Conservation (phyloP, 371 early-diverging fungal species). For the Lichtheimia hyalospora region DNA sequence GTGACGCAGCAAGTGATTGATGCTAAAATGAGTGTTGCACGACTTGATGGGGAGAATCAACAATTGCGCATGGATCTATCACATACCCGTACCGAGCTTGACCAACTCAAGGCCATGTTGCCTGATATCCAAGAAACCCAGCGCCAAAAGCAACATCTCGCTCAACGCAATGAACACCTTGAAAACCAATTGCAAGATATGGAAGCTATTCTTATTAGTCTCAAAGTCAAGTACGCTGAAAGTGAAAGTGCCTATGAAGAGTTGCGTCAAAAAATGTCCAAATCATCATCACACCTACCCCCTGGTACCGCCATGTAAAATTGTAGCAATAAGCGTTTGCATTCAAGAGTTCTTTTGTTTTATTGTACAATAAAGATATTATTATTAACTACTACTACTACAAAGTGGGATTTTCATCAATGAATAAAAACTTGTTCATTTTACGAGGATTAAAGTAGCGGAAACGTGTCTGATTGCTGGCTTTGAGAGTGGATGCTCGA, state of each 20-base stretch:
- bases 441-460: conserved; percentile 55
- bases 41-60: conserved; percentile 50
- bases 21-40: conserved; percentile 55
- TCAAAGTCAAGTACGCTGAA: conserved; percentile 70
- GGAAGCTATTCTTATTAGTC: conserved; percentile 62
- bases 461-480: conserved; percentile 33
- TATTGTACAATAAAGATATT: not conserved
- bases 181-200: conserved; percentile 64
- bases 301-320: no score
- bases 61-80: conserved; percentile 54
- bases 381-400: conserved; percentile 1
- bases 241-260: conserved; percentile 64
- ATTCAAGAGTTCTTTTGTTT: no score
- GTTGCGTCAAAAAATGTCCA: conserved; percentile 28
- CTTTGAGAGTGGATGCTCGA: not conserved
- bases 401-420: conserved; percentile 47
- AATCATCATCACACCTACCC: not conserved
- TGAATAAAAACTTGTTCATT: conserved; percentile 54
- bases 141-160: conserved; percentile 65
- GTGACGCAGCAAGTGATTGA: conserved; percentile 55
- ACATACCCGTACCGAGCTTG: conserved; percentile 40
- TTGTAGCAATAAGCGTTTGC: no score
- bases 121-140: conserved; percentile 60
- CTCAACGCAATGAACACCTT: conserved; percentile 61
- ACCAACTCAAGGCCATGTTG: conserved; percentile 12